A percentile compares a stretch with the other conserved stretches of the same genome.
phyloP scores from a whole-genome alignment of 2,329 filamentous ascomycete species.

The Lachnellula arida region DNA sequence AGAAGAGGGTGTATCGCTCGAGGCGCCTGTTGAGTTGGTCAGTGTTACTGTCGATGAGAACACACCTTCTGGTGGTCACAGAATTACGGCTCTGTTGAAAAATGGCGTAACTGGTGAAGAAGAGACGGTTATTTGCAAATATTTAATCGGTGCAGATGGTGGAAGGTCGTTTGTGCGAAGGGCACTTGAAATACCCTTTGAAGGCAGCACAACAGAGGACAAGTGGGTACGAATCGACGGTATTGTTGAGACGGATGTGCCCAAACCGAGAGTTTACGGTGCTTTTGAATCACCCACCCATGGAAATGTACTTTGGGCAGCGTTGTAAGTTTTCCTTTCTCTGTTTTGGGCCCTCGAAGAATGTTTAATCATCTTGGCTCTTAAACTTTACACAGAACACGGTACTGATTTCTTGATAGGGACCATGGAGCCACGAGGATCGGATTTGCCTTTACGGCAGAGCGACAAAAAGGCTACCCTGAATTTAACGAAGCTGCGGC shows the following conservation, averaged over 20 bases:
- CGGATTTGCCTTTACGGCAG: slow-evolving; percentile 46
- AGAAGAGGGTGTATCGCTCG: slow-evolving; percentile 21
- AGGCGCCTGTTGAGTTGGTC: slow-evolving; percentile 19
- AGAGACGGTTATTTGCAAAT: slow-evolving; percentile 37
- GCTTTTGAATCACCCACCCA: slow-evolving; percentile 48
- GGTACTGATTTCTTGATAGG: too few relatives aligned
- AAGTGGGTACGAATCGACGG: slow-evolving; percentile 52
- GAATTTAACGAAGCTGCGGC: slow-evolving; percentile 46
- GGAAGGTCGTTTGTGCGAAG: slow-evolving; percentile 45
- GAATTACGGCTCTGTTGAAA: slow-evolving; percentile 16
- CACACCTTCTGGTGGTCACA: slow-evolving; percentile 18
- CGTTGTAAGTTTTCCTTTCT: slow-evolving; percentile 27
- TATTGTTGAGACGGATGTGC: slow-evolving; percentile 34
- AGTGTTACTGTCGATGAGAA: slow-evolving; percentile 17
- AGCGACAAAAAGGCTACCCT: slow-evolving; percentile 35
- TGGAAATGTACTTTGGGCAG: slow-evolving; percentile 51
- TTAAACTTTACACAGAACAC: too few relatives aligned
- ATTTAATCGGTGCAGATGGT: slow-evolving; percentile 49
- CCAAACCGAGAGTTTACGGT: slow-evolving; percentile 43
- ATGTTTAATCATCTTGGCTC: too few relatives aligned
- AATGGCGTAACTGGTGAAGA: slow-evolving; percentile 27
- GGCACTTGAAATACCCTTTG: slow-evolving; percentile 43
- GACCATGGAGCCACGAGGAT: slow-evolving; percentile 50
- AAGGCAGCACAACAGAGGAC: slow-evolving; percentile 45
- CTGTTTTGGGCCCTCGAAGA: too few relatives aligned